These are phyloP conservation scores for Trametes gibbosa DNA, from an alignment of 768 basidiomycete genomes.

Conservation along the genomic window DNA sequence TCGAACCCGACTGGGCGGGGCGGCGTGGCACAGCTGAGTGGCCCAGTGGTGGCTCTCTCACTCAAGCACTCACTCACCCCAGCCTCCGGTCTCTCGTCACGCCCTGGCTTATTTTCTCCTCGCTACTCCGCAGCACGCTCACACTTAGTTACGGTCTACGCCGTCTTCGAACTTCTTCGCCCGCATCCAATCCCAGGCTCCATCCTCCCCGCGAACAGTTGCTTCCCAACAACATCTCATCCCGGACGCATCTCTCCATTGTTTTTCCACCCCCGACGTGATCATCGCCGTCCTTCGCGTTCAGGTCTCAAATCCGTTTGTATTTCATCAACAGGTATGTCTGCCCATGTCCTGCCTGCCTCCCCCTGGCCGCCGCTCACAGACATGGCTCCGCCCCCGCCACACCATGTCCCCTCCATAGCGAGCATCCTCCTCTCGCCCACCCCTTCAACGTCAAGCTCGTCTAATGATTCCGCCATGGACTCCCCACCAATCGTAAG, in stretches of 20 bases:
- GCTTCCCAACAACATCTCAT: slow-evolving; percentile 6
- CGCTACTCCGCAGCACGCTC: slow-evolving; percentile 8
- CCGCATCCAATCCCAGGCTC: not conserved
- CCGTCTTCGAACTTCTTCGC: not conserved
- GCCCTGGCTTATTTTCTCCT: slow-evolving; percentile 2
- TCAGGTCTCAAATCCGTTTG: slow-evolving; percentile 4
- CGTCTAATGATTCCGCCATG: slow-evolving; percentile 17
- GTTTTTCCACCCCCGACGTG: not conserved
- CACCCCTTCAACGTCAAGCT: slow-evolving; percentile 3
- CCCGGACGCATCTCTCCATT: not conserved
- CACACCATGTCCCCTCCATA: slow-evolving; percentile 22
- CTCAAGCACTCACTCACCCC: not conserved
- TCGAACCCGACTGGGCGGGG: slow-evolving; percentile 5
- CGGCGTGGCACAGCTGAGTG: not conserved
- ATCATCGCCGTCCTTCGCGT: slow-evolving; percentile 1
- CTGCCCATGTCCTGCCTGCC: not conserved
- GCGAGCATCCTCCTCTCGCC: slow-evolving; percentile 20
- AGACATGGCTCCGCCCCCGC: slow-evolving; percentile 9
- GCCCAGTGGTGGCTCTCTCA: not conserved
- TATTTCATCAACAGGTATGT: slow-evolving; percentile 4
- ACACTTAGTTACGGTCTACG: not conserved
- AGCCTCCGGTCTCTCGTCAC: not conserved
- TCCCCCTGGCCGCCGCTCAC: not conserved
- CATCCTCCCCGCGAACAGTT: not conserved
- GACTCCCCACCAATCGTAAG: slow-evolving; percentile 18